Evolutionary conservation across 345 rosid species (phyloP).

Genomic region (Eucalyptus polybractea): DNA sequence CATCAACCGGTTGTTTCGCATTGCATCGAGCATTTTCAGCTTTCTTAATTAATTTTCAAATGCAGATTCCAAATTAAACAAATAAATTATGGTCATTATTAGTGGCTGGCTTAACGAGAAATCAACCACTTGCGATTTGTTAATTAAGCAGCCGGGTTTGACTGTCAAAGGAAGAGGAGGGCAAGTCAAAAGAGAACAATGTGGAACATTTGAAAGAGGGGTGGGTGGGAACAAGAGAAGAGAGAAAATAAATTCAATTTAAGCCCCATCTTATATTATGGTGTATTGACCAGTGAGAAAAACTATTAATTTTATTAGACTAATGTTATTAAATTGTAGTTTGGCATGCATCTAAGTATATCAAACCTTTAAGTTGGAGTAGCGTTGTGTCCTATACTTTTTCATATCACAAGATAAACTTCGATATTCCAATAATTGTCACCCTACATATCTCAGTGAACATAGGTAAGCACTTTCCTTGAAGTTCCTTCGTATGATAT

Average conservation of each 20-base stretch:
- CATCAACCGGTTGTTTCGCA: not conserved
- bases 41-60: not conserved
- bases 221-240: fast-evolving
- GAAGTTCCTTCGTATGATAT: not conserved
- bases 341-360: not conserved
- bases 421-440: not conserved
- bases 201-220: not conserved
- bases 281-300: not conserved
- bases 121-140: not conserved
- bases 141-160: not conserved
- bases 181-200: not conserved
- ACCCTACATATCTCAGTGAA: not conserved
- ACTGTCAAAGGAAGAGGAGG: not conserved
- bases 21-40: not conserved
- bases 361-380: not conserved
- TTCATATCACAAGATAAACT: not conserved
- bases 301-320: not conserved
- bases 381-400: not conserved
- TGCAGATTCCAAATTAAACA: not conserved
- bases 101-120: not conserved
- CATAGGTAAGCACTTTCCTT: not conserved
- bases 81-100: not conserved
- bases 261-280: not conserved
- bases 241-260: not conserved
- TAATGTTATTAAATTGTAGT: not conserved